A percentile compares a stretch with the other conserved stretches of the same genome.
Evolutionary conservation across 208 protist genomes (phyloP).

Genomic region (Crithidia acanthocephali): DNA sequence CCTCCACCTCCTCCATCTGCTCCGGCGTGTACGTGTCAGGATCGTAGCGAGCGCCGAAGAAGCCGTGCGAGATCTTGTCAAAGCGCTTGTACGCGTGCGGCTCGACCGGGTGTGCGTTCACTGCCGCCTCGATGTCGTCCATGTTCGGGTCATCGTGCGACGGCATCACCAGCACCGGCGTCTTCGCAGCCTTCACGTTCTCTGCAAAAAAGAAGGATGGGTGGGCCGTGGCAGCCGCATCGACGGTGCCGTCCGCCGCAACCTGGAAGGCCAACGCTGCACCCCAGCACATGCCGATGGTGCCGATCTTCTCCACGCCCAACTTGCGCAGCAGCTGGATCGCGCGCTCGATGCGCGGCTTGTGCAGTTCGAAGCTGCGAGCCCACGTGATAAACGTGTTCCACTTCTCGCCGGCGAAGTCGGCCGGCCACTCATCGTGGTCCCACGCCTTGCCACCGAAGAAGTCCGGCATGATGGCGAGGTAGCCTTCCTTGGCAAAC

Average conservation of each 20-base stretch:
- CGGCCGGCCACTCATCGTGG: slow-evolving; percentile 35
- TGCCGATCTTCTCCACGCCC: slow-evolving; percentile 45
- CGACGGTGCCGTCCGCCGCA: slow-evolving; percentile 29
- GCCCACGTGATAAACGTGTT: slow-evolving; percentile 31
- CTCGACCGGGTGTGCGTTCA: slow-evolving; percentile 29
- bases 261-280: slow-evolving; percentile 31
- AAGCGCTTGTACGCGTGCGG: slow-evolving; percentile 46
- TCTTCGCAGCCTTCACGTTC: slow-evolving; percentile 20
- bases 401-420: slow-evolving; percentile 42
- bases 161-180: slow-evolving; percentile 54
- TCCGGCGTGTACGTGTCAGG: slow-evolving; percentile 36
- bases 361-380: slow-evolving; percentile 26
- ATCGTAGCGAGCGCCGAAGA: slow-evolving; percentile 52
- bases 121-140: slow-evolving; percentile 41
- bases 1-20: slow-evolving; percentile 37
- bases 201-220: slow-evolving; percentile 40
- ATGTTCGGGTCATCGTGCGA: slow-evolving; percentile 53
- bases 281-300: slow-evolving; percentile 71
- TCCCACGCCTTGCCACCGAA: slow-evolving; percentile 41
- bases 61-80: slow-evolving; percentile 53
- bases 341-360: slow-evolving; percentile 23
- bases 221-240: slow-evolving; percentile 47
- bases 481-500: slow-evolving; percentile 42
- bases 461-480: slow-evolving; percentile 69
- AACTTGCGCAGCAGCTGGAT: slow-evolving; percentile 40